These are phyloP conservation scores for Heterobasidion parviporum DNA, from an alignment of 1,284 basidiomycete species.

Conservation along the genomic window DNA sequence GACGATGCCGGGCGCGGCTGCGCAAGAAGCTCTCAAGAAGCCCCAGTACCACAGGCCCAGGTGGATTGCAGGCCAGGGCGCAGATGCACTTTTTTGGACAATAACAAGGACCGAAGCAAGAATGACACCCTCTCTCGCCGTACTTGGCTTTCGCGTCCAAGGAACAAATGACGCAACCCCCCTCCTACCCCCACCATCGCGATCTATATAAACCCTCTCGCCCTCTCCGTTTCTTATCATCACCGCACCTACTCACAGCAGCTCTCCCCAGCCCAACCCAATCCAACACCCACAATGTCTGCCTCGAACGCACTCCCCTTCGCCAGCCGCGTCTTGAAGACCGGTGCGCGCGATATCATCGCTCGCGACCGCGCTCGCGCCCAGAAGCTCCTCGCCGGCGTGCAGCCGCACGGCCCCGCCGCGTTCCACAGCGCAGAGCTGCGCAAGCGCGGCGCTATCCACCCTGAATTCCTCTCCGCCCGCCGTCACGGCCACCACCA, in stretches of 20 bases:
- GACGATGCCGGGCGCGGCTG: background rate
- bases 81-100: background rate
- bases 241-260: background rate
- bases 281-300: background rate
- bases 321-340: constrained; percentile 28
- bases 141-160: background rate
- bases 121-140: background rate
- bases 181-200: background rate
- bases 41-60: background rate
- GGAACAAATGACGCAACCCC: background rate
- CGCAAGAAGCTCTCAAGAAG: background rate
- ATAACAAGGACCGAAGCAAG: background rate
- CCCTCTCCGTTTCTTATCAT: background rate
- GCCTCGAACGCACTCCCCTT: constrained; percentile 27
- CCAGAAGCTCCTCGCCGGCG: constrained; percentile 39
- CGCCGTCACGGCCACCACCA: background rate
- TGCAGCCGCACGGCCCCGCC: constrained; percentile 43
- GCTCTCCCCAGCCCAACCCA: background rate
- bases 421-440: constrained; percentile 18
- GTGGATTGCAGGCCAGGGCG: background rate
- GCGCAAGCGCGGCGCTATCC: constrained; percentile 17
- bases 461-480: constrained; percentile 13
- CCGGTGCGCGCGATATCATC: constrained; percentile 38
- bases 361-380: constrained; percentile 45
- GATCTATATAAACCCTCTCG: constrained; percentile 1